Evolutionary conservation across 176 grass and related monocot species (phyloP).

Genomic region (Oropetium thomaeum): DNA sequence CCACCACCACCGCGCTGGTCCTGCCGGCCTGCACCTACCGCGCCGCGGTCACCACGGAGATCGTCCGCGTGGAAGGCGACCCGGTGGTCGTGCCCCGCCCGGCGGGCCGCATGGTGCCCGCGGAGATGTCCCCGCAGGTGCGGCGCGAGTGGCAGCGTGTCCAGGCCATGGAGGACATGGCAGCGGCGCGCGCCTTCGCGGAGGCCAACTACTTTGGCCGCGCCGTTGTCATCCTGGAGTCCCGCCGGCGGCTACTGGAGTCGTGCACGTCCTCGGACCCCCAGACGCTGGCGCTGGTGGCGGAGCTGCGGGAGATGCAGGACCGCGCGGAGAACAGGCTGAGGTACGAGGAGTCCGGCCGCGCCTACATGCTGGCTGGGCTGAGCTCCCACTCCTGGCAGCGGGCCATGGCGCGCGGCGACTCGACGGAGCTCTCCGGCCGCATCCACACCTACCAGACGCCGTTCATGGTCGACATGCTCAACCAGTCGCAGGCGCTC

Average conservation of each 20-base stretch:
- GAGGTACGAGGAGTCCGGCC: constrained; percentile 41
- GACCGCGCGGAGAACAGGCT: constrained; percentile 30
- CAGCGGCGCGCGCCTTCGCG: constrained; percentile 23
- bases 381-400: constrained; percentile 57
- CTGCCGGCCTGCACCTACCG: constrained; percentile 44
- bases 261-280: constrained; percentile 2
- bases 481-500: constrained; percentile 40
- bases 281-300: constrained; percentile 32
- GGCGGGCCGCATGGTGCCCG: not conserved
- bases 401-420: constrained; percentile 45
- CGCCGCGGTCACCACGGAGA: constrained; percentile 41
- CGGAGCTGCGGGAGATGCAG: constrained; percentile 55
- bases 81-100: constrained; percentile 35
- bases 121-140: constrained; percentile 42
- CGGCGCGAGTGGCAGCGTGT: constrained; percentile 44
- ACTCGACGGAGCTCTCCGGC: constrained; percentile 33
- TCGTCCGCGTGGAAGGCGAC: constrained; percentile 22
- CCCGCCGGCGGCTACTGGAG: constrained; percentile 4
- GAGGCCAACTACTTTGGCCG: constrained; percentile 21
- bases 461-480: constrained; percentile 53
- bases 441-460: constrained; percentile 47
- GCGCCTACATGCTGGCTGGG: constrained; percentile 48
- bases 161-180: constrained; percentile 41
- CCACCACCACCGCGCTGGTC: constrained; percentile 21
- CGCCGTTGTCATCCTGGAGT: constrained; percentile 33